Percentiles rank a stretch among this genome's conserved stretches.
Conservation (phyloP, 768 basidiomycete genomes). For the Suillus weaverae region DNA sequence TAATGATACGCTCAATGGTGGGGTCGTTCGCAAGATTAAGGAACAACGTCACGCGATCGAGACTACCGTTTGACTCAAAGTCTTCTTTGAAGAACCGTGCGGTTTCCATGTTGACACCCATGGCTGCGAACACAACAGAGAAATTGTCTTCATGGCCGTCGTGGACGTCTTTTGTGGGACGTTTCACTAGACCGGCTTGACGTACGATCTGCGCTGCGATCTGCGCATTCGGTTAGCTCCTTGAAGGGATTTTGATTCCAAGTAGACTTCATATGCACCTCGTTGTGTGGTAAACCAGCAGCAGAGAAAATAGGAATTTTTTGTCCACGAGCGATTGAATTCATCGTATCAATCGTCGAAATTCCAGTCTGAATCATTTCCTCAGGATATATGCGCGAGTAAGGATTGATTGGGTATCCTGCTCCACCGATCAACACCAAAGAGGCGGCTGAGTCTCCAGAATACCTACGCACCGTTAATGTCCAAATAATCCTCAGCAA, state of each 20-base stretch:
- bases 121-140: conserved; percentile 98
- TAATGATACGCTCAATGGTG: conserved; percentile 99
- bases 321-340: conserved; percentile 99
- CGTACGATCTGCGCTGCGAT: conserved; percentile 99
- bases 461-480: conserved; percentile 78
- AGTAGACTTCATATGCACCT: conserved; percentile 48
- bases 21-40: conserved; percentile 98
- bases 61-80: conserved; percentile 97
- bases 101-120: conserved; percentile 99
- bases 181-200: conserved; percentile 95
- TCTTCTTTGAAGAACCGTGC: conserved; percentile 99
- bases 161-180: conserved; percentile 95
- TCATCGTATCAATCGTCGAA: conserved; percentile 97
- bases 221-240: conserved; percentile 38
- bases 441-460: not conserved
- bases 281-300: conserved; percentile 97
- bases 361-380: conserved; percentile 99
- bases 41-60: conserved; percentile 97
- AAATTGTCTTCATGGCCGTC: conserved; percentile 99
- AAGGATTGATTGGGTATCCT: conserved; percentile 98
- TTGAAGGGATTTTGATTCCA: not conserved
- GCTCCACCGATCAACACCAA: conserved; percentile 19
- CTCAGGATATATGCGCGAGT: conserved; percentile 98
- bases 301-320: conserved; percentile 99
- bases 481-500: conserved; percentile 98